Base-by-base conservation (phyloP, 164 flowering plant species). In the Stephania yunnanensis region DNA sequence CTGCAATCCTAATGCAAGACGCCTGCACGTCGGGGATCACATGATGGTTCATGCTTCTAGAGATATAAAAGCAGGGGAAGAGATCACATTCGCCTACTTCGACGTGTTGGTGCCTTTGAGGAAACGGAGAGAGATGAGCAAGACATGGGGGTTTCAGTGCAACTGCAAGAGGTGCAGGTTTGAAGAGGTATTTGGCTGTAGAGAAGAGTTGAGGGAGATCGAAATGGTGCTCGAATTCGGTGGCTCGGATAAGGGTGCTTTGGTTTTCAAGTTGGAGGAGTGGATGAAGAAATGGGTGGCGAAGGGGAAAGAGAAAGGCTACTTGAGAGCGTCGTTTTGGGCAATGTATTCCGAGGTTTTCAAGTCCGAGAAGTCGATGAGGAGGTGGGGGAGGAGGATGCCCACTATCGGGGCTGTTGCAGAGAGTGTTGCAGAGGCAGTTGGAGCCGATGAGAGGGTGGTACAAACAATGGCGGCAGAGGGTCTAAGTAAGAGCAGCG, bases 21-120 rank as follows among this genome's bases (percentile, higher is more conserved):
- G 97, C 0, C 50, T 92, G 73, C 97, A 93, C 76, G 77, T 92
- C 17, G 95, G 97, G 42, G 95, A 95, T 50, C 77, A 88, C 72
- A 72, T 89, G 42, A 76, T 89, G 5, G 84, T 92, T 29, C 89
- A 87, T 77, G 90, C 93, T 58, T 90, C 96, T 0, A 85, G 89
- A 69, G 97, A 90, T 58, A 75, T 95, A 20, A 92, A 87, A 74
- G 90, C 89, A 13, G 99, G 97, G 5, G 97, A 95, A 69, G 98
- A 95, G 85, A 84, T 95, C 79, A 89, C 96, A 71, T 90, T 89
- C 29, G 85, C 94, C 1, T 95, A 93, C 66, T 91, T 89, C 52
- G 92, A 93, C 55, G 89, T 86, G 69, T 86, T 92, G 58, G 67
- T 75, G 19, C 90, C 92, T 0, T 58, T 87, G 65, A 77, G 68